Base-by-base conservation (phyloP, 2,329 filamentous ascomycete species). In the Ceratocystiopsis sp. region DNA sequence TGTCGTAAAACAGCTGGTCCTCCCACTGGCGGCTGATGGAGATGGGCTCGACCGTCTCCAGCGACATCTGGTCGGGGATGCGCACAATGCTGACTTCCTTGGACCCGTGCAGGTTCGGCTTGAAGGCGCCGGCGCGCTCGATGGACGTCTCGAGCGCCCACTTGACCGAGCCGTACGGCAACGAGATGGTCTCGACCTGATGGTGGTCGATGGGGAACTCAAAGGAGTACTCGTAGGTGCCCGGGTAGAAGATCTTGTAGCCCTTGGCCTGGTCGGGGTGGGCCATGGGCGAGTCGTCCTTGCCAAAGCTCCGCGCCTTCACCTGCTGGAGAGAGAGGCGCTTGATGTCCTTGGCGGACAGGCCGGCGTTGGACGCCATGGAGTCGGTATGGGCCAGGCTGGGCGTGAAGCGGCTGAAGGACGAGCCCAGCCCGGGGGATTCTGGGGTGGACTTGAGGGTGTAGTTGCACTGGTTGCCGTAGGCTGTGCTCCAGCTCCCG, bases 21-120 rank as follows among this genome's bases (percentile, higher is more conserved):
- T 95, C 87, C 87, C 87, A 95, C 48, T 84, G 86, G 17, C 87
- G 71, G 50, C 83, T 89, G 54, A 95, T 94, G 12, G 86, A 89
- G 53, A 95, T 94, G 3, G 87, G 87, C 56, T 95, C 87, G 21
- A 86, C 80, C 59, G 85, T 85, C 59, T 95, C 87, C 19, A 94
- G 66, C 0, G 86, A 94, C 38, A 86, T 75, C 60, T 93, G 85
- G 40, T 89, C 77, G 0, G 87, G 87, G 4, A 91, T 78, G 38
- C 87, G 79, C 42, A 94, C 84, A 40, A 95, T 75, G 10, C 72
- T 73, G 3, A 95, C 78, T 58, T 94, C 86, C 57, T 86, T 84
- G 37, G 67, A 71, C 35, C 87, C 87, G 45, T 86, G 71, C 2
- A 95, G 66, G 51, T 94, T 94, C 2, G 85, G 80, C 54, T 87